Evolutionary conservation across 2,329 filamentous ascomycete genomes (phyloP).

Genomic region (Colletotrichum sp.): DNA sequence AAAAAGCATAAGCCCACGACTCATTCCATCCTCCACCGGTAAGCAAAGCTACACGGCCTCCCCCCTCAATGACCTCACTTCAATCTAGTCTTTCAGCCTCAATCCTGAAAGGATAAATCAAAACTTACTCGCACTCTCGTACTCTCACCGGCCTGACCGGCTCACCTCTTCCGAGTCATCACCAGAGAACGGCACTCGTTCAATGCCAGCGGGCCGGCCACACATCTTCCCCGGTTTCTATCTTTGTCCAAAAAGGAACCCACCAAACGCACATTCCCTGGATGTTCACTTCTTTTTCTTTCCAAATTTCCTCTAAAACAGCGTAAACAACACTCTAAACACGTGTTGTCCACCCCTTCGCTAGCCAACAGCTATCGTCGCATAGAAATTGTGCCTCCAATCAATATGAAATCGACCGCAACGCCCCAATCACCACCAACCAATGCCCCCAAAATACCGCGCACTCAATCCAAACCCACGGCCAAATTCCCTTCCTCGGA

Average conservation of each 20-base stretch:
- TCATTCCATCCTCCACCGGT: neutral
- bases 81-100: neutral
- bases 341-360: neutral
- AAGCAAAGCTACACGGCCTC: neutral
- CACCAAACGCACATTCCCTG: neutral
- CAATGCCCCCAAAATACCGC: neutral
- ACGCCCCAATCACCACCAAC: neutral
- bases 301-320: neutral
- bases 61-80: neutral
- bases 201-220: neutral
- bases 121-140: neutral
- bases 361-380: neutral
- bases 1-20: neutral
- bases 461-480: neutral
- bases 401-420: neutral
- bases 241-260: neutral
- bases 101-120: neutral
- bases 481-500: neutral
- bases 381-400: neutral
- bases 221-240: neutral
- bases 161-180: neutral
- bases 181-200: neutral
- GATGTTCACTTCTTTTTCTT: neutral
- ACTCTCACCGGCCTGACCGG: neutral
- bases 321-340: neutral